phyloP scores from a whole-genome alignment of 1,284 basidiomycete genomes.

The Cryptococcus sp. region DNA sequence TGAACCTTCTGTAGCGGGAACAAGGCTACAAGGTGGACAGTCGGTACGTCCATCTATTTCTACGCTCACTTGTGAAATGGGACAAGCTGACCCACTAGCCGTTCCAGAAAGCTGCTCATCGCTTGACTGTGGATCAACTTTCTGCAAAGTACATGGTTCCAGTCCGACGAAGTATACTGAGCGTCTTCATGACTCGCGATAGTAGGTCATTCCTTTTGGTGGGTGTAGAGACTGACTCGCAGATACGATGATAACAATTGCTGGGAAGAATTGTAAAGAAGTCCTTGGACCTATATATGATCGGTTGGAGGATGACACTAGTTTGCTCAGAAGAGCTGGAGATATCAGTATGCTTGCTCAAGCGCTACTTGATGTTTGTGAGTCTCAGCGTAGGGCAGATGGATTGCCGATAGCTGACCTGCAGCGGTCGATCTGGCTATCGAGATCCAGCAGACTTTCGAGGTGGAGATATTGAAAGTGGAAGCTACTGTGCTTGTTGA shows the following conservation, averaged over 20 bases:
- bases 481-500: constrained; percentile 45
- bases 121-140: constrained; percentile 43
- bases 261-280: constrained; percentile 31
- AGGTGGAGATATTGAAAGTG: constrained; percentile 45
- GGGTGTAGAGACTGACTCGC: background rate
- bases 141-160: constrained; percentile 47
- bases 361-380: constrained; percentile 43
- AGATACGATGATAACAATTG: constrained; percentile 45
- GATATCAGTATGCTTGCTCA: constrained; percentile 48
- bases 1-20: constrained; percentile 27
- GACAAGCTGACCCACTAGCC: constrained; percentile 7
- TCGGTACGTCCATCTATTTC: constrained; percentile 9
- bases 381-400: no score
- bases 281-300: constrained; percentile 45
- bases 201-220: constrained; percentile 21
- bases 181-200: constrained; percentile 45
- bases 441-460: constrained; percentile 45
- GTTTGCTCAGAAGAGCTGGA: constrained; percentile 39
- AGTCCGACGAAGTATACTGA: constrained; percentile 40
- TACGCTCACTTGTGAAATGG: background rate
- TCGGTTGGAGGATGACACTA: constrained; percentile 41
- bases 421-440: constrained; percentile 24
- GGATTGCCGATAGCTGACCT: background rate
- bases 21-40: constrained; percentile 11
- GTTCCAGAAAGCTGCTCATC: constrained; percentile 33